Base-by-base conservation (phyloP, 768 basidiomycete species). In the Chiua virens region DNA sequence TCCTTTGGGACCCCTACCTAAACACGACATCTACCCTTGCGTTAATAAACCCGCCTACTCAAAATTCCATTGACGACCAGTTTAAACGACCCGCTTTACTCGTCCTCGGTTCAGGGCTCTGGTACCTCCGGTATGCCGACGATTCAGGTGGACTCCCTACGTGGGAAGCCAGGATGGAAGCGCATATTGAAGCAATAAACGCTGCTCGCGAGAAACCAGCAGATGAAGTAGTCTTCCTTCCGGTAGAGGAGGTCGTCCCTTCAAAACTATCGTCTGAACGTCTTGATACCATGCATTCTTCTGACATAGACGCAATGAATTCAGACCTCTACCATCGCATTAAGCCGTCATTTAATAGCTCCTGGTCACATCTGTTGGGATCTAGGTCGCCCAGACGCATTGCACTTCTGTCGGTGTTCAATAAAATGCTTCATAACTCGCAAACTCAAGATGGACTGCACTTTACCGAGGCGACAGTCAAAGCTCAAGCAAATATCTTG, bases 261-360 rank as follows among this genome's bases (percentile, higher is more conserved):
- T 77, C 79, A 13, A 87, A 87, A 62, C 71, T 97, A 23, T 79
- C 82, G 0, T 66, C 72, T 3, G 82, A 84, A 25, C 79, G 91
- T 47, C 80, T 82, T 7, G 61, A 73, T 23, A 86, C 84, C 10
- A 88, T 97, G 75, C 80, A 80, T 49, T 75, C 82, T 22, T 79
- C 86, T 14, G 90, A 94, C 61, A 86, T 95, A 49, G 87, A 92
- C 59, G 89, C 87, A 36, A 94, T 97, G 92, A 96, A 97, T 67
- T 85, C 87, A 3, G 87, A 90, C 65, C 76, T 94, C 45, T 76
- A 75, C 53, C 87, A 90, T 62, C 82, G 88, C 46, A 79, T 90
- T 20, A 67, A 75, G 52, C 72, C 73, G 41, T 60, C 69, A 36
- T 32, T 51, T 18, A 53, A 60, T 20, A 54, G 58, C 48, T 67